Base-by-base conservation (phyloP, 805 yeast genomes). In the Barnettozyma californica region DNA sequence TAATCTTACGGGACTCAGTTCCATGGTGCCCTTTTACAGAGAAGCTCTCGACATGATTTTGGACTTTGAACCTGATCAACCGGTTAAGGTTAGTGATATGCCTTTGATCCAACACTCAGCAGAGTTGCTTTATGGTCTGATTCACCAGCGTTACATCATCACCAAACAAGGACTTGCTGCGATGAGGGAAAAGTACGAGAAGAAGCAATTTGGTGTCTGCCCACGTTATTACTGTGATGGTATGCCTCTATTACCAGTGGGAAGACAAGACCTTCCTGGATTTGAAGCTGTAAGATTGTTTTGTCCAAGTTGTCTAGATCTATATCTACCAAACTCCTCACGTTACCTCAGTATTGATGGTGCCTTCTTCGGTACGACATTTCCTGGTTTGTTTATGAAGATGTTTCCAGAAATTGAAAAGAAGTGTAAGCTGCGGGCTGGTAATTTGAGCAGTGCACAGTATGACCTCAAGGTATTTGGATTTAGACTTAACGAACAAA, bases 361-460 rank as follows among this genome's bases (percentile, higher is more conserved):
- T 5, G 97, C 98, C 1, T 94, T 85, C 61, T 94, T 95, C 71
- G 98, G 99, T 5, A 89, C 98, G 0, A 83, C 95, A 33, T 94
- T 94, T 69, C 94, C 97, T 1, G 97, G 97, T 2, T 76, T 94
- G 56, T 86, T 94, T 59, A 80, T 94, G 52, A 87, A 90, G 63
- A 85, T 87, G 77, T 90, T 84, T 69, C 89, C 94, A n/a, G 97
- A 89, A 54, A 79, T 90, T 44, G 95, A 86, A 62, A 79, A 80
- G 58, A 89, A 86, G 60, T 83, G 88, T 56, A 74, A 76, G 48
- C 73, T 78, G 60, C 71, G 80, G 53, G 79, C 50, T n/a, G 51
- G 50, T 1, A 55, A 52, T 37, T 9, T 34, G 13, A 29, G 19
- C 5, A 42, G 77, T 39, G 66, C 64, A 11, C 57, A 73, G 54